Base-by-base conservation (phyloP, 176 grass and related monocot genomes). In the Musa troglodytarum region DNA sequence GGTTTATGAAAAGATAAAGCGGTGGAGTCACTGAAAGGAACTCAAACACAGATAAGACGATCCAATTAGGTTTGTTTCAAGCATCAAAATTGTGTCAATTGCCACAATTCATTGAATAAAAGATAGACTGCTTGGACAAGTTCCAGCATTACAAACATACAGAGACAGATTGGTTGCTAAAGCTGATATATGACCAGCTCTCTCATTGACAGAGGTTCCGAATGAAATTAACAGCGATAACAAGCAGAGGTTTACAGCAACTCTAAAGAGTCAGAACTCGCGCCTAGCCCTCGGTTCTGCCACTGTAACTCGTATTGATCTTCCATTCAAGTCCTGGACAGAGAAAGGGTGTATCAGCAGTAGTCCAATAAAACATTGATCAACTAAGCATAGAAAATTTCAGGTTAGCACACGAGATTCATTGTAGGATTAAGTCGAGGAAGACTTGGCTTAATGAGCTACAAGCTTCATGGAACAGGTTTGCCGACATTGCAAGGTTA, bases 291-390 rank as follows among this genome's bases (percentile, higher is more conserved):
- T 99, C 4, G 88, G 83, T 79, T 99, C 95, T 3, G 95, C 90
- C 28, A 92, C 72, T 9, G 90, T 93, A 3, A 99, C 90, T 63
- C 84, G 88, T 65, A 99, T 99, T 22, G 86, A 75, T 80, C 90
- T 88, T 82, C 90, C 95, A 54, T 99, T 85, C 23, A 99, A 77
- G 75, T 99, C 90, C 95, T 99, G 74, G 71, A 82, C 1, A 78
- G 53, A 56, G 13, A 69, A 76, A 1, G 23, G 23, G 15, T 1
- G 21, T 14, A 28, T 57, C 0, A 50, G 54, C 62, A 53, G 16
- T 59, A 49, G 64, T 12, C 16, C 59, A 78, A 24, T 17, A 77
- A 54, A 80, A 24, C 54, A 43, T 8, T 51, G 1, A 11, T 23
- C 24, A 72, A 81, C 55, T 17, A 11, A 81, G 23, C 50, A 62